These are phyloP conservation scores for Flaveria trinervia DNA, from an alignment of 129 eudicot genomes.

Conservation along the genomic window DNA sequence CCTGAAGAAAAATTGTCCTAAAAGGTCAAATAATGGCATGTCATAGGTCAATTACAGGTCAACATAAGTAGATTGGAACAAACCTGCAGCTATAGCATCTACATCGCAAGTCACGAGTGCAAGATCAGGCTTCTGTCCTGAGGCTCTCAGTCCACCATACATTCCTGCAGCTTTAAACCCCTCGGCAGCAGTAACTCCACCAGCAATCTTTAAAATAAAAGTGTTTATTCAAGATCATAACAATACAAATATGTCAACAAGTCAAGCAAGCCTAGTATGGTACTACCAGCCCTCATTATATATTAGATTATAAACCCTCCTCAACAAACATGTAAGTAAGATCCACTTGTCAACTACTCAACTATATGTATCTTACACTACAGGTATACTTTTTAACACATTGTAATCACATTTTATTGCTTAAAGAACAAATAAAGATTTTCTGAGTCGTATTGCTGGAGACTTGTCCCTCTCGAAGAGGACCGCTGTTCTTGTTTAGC, in stretches of 20 bases:
- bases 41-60: not conserved
- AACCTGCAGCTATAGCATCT: conserved; percentile 94
- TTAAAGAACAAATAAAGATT: not conserved
- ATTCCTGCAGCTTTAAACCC: conserved; percentile 96
- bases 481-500: too few species aligned
- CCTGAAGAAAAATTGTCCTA: conserved; percentile 48
- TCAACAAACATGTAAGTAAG: not conserved
- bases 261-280: not conserved
- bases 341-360: conserved; percentile 5
- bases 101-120: conserved; percentile 91
- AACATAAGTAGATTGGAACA: conserved; percentile 10
- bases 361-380: conserved; percentile 8
- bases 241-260: not conserved
- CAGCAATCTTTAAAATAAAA: conserved; percentile 62
- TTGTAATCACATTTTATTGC: not conserved
- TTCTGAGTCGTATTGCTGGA: too few species aligned
- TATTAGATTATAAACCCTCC: not conserved
- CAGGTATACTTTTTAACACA: conserved; percentile 11
- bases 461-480: too few species aligned
- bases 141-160: conserved; percentile 90
- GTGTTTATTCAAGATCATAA: not conserved
- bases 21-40: conserved; percentile 13
- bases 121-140: conserved; percentile 96
- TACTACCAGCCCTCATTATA: not conserved
- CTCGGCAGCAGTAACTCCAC: conserved; percentile 94